phyloP scores from a whole-genome alignment of 345 rosid species.

The Nasturtium officinale region DNA sequence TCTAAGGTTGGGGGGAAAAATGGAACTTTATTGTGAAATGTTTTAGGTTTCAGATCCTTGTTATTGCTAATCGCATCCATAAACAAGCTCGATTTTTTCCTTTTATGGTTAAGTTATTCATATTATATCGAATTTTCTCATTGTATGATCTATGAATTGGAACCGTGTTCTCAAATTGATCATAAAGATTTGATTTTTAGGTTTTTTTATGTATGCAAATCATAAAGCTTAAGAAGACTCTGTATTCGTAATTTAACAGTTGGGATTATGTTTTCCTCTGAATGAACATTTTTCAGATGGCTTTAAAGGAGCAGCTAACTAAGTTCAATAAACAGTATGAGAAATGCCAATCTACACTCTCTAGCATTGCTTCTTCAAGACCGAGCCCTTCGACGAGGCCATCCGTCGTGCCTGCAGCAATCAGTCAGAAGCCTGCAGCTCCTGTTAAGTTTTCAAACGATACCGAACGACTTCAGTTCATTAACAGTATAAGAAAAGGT shows the following conservation, averaged over 20 bases:
- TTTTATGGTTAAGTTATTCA: not conserved
- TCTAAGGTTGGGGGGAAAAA: not conserved
- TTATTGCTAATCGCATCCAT: not conserved
- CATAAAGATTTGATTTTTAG: not conserved
- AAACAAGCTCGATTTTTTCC: not conserved
- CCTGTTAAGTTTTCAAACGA: conserved; percentile 74
- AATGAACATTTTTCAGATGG: conserved; percentile 47
- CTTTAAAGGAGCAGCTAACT: conserved; percentile 59
- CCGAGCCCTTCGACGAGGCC: conserved; percentile 36
- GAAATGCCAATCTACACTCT: conserved; percentile 63
- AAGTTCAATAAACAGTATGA: conserved; percentile 77
- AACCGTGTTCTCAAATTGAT: not conserved
- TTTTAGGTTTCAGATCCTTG: not conserved
- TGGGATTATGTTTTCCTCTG: not conserved
- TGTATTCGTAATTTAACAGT: not conserved
- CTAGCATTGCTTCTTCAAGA: conserved; percentile 56
- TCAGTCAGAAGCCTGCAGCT: conserved; percentile 47
- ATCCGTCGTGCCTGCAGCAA: conserved; percentile 40
- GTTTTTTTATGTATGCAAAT: not conserved
- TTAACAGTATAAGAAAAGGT: conserved; percentile 63
- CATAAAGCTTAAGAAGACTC: not conserved
- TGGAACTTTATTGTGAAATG: not conserved
- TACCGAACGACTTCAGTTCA: conserved; percentile 65
- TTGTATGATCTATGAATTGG: not conserved
- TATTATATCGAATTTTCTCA: not conserved